Percentiles rank a stretch among this genome's conserved stretches.
phyloP scores from a whole-genome alignment of 2,329 filamentous ascomycete species.

The Botrytis tulipae region DNA sequence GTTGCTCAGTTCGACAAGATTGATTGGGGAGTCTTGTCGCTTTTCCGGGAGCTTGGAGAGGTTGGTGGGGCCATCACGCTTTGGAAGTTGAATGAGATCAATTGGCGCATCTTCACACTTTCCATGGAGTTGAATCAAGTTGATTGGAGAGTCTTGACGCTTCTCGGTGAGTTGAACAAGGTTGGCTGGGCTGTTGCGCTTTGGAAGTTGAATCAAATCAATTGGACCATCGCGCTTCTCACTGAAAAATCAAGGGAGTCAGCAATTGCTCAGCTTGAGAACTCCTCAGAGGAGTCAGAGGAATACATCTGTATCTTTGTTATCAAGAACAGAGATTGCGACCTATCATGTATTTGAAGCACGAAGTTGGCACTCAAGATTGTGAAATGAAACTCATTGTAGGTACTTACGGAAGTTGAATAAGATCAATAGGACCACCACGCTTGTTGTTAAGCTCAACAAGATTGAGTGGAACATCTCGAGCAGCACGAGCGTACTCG shows the following conservation, averaged over 20 bases:
- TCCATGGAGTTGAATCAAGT: neutral
- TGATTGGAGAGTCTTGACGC: neutral
- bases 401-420: neutral
- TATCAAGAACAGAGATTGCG: neutral
- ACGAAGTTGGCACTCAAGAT: neutral
- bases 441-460: neutral
- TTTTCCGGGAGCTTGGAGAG: neutral
- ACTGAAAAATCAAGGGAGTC: neutral
- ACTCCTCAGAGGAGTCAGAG: neutral
- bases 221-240: neutral
- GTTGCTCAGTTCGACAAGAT: neutral
- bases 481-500: neutral
- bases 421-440: neutral
- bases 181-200: neutral
- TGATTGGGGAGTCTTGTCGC: neutral
- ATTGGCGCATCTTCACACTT: neutral
- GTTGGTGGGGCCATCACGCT: neutral
- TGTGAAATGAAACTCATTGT: neutral
- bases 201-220: neutral
- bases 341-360: neutral
- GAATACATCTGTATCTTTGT: accelerated
- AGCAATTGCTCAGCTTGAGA: neutral
- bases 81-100: neutral
- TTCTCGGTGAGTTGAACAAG: neutral
- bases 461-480: neutral